Base-by-base conservation (phyloP, 2,329 filamentous ascomycete genomes). In the Exophiala bonariae region DNA sequence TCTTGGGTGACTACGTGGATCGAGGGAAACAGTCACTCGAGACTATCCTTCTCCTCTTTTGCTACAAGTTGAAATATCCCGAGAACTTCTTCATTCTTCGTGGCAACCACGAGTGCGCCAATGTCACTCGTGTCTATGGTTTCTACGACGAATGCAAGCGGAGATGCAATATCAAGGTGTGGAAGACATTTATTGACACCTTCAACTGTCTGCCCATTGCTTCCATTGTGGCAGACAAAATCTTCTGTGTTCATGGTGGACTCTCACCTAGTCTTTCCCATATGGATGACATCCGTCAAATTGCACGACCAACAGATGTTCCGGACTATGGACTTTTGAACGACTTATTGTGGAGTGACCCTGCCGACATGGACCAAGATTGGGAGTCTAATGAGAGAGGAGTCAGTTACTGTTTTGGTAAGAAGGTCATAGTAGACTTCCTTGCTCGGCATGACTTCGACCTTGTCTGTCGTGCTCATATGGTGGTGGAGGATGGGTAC, bases 81-180 rank as follows among this genome's bases (percentile, higher is more conserved):
- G 89, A 96, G 71, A 97, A 97, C 73, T 97, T 97, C 70, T 97
- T 97, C 72, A 74, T 97, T 38, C 76, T 97, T 17, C 85, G 92
- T 48, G 92, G 92, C 45, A 97, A 97, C 64, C 92, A 97, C 69
- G 92, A 97, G 68, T 96, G 92, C 69, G 92, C 92, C 60, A 96
- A 95, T 58, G 90, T 97, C 43, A 97, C 90, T 11, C 82, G 92
- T 50, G 89, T 97, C 28, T 96, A 96, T 68, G 92, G 92, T 2
- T 97, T 97, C 70, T 97, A 97, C 72, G 92, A 97, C 63, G 92
- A 97, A 67, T 97, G 92, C 79, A 97, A 97, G 74, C 81, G 92
- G 57, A 81, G 92, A 52, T 96, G 88, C 75, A 96, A 96, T 65
- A 89, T 96, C 66, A 96, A 96, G 74, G 83, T 95, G 45, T 97